These are phyloP conservation scores for Iberis amara DNA, from an alignment of 441 rosid genomes.

Conservation along the genomic window DNA sequence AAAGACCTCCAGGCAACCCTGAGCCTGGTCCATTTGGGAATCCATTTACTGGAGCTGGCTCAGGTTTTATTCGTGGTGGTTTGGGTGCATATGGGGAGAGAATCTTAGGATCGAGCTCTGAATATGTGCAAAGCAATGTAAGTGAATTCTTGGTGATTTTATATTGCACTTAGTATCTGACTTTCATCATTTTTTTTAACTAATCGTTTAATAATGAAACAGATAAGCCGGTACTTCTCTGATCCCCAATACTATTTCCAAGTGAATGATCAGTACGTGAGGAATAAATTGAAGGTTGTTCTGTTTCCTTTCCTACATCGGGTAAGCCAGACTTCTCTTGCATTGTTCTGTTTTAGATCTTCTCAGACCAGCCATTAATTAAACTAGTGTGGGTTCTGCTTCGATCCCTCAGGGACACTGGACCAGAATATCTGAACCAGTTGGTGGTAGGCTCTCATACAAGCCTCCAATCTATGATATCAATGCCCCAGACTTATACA, in stretches of 20 bases:
- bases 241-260: slow-evolving; percentile 96
- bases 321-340: slow-evolving; percentile 38
- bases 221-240: slow-evolving; percentile 85
- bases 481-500: slow-evolving; percentile 90
- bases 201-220: slow-evolving; percentile 20
- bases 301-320: slow-evolving; percentile 81
- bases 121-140: slow-evolving; percentile 97
- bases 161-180: background rate
- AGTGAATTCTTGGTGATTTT: slow-evolving; percentile 26
- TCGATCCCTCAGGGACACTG: slow-evolving; percentile 66
- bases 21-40: slow-evolving; percentile 80
- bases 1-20: slow-evolving; percentile 52
- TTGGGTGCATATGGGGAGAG: slow-evolving; percentile 85
- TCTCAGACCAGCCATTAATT: background rate
- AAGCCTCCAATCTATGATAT: slow-evolving; percentile 90
- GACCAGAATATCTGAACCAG: slow-evolving; percentile 92
- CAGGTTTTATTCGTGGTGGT: slow-evolving; percentile 81
- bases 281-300: slow-evolving; percentile 84
- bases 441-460: slow-evolving; percentile 93
- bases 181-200: background rate
- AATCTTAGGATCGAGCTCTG: slow-evolving; percentile 86
- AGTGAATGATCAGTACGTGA: slow-evolving; percentile 89
- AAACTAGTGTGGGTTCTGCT: slow-evolving; percentile 19
- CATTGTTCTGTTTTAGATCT: slow-evolving; percentile 5
- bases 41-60: slow-evolving; percentile 85